A percentile compares a stretch with the other conserved stretches of the same genome.
Conservation (phyloP, 257 asterid genomes). For the Asclepias syriaca region DNA sequence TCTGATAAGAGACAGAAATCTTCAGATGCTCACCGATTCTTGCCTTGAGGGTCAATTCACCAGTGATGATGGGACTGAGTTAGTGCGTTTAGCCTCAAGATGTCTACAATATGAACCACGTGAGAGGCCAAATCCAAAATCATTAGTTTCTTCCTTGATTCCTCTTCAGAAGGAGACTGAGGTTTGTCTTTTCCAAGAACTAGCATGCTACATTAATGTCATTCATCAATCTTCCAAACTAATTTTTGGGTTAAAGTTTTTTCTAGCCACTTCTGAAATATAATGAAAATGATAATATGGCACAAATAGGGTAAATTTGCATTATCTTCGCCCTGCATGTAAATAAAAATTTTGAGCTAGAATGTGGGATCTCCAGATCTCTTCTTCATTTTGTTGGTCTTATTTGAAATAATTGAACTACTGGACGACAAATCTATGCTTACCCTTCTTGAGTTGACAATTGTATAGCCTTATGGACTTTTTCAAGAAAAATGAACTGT, state of each 20-base stretch:
- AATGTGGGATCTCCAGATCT: neutral
- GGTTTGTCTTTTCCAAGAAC: slow-evolving; percentile 28
- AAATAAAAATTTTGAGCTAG: neutral
- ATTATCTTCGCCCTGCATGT: neutral
- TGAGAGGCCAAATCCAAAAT: slow-evolving; percentile 81
- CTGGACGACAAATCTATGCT: neutral
- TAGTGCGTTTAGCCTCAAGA: slow-evolving; percentile 84
- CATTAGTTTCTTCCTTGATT: slow-evolving; percentile 55
- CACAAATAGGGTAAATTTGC: neutral
- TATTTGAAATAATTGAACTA: neutral
- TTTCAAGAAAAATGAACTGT: neutral
- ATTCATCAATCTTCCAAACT: neutral
- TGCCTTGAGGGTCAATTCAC: slow-evolving; percentile 92
- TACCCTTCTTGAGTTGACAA: neutral
- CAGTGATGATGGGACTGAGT: slow-evolving; percentile 74
- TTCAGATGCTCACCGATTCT: slow-evolving; percentile 47
- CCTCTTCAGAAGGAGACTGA: slow-evolving; percentile 85
- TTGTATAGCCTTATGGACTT: neutral
- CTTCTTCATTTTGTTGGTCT: neutral
- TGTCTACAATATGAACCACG: slow-evolving; percentile 94
- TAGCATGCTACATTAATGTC: neutral
- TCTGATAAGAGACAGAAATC: slow-evolving; percentile 44
- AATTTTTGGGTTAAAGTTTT: neutral
- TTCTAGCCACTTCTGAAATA: neutral
- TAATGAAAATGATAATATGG: neutral